Evolutionary conservation across 352 stramenopile species (phyloP), one percentile per base, ranked within the genome.

Genomic region (Pythium vanterpoolii): DNA sequence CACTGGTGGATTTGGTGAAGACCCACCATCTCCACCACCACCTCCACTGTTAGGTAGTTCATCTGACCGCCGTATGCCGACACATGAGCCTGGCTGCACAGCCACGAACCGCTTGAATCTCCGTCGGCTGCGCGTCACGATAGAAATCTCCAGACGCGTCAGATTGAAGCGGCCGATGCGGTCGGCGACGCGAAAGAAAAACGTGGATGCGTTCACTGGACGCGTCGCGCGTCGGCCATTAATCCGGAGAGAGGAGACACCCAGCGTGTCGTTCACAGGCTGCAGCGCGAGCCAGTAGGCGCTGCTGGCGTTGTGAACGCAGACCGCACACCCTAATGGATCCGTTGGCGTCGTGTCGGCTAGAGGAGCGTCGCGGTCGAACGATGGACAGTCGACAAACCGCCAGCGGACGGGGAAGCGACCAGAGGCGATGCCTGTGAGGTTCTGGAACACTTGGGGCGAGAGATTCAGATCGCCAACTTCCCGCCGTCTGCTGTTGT

Each of bases 401-500:
- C 38, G 60, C 71, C 71, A 78, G 5, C 53, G 44, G 23, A 76
- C 48, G 5, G 27, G 54, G 10, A 70, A 33, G 2, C 68, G 52
- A 24, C 68, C 58, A 9, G 28, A 46, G 31, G 23, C 33, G 54
- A 18, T 31, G 23, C 64, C 71, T 16, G 67, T 69, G 68, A 76
- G 61, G 36, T 62, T 60, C 19, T 52, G 45, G 42, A 78, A 74
- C 46, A 62, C 60, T 4, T 23, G 28, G 5, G 65, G 56, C 14
- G 67, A 63, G 27, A 78, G 55, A n/a, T 74, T 57, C 28, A 78
- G 11, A 49, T 76, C 68, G 23, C n/a, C n/a, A n/a, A n/a, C n/a
- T n/a, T n/a, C n/a, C n/a, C n/a, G n/a, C n/a, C n/a, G n/a, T n/a
- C n/a, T n/a, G n/a, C n/a, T n/a, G n/a, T 16, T 45, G 26, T 33